phyloP scores from a whole-genome alignment of 2,329 filamentous ascomycete genomes.

The Aspergillus brasiliensis region DNA sequence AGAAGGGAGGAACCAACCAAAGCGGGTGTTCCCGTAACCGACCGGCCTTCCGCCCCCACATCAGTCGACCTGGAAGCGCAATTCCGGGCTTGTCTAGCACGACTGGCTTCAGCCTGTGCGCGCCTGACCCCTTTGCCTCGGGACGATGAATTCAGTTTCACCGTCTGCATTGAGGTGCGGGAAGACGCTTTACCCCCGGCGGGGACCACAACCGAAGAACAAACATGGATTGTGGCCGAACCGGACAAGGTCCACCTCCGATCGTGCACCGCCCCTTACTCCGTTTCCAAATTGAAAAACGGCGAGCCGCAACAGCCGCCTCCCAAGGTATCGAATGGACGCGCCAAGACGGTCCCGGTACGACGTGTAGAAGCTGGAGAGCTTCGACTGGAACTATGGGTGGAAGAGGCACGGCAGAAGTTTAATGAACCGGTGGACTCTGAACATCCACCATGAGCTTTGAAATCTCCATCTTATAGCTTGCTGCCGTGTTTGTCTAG shows the following conservation, averaged over 20 bases:
- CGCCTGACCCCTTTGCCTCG: constrained; percentile 47
- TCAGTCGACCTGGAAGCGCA: constrained; percentile 51
- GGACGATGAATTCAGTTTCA: constrained; percentile 52
- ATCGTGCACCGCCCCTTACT: constrained; percentile 44
- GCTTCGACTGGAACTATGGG: constrained; percentile 68
- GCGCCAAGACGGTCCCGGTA: constrained; percentile 61
- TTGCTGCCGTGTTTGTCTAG: constrained; percentile 16
- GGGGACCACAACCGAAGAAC: constrained; percentile 51
- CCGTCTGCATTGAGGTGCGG: constrained; percentile 52
- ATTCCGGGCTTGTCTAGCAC: constrained; percentile 50
- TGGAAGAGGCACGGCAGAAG: constrained; percentile 65
- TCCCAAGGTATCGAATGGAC: constrained; percentile 45
- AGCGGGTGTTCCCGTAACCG: constrained; percentile 30
- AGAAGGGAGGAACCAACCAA: constrained; percentile 38
- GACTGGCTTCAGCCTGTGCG: constrained; percentile 48
- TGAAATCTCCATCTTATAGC: constrained; percentile 3
- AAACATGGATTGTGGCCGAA: constrained; percentile 64
- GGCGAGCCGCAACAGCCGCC: constrained; percentile 38
- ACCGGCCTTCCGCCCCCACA: constrained; percentile 32
- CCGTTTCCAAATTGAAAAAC: constrained; percentile 41
- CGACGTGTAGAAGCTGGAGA: constrained; percentile 66
- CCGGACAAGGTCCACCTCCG: constrained; percentile 46
- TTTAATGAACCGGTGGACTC: constrained; percentile 46
- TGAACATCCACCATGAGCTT: constrained; percentile 38
- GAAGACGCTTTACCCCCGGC: constrained; percentile 51